These are phyloP conservation scores for Podila epigama DNA, from an alignment of 192 early-diverging fungal genomes.

Conservation along the genomic window DNA sequence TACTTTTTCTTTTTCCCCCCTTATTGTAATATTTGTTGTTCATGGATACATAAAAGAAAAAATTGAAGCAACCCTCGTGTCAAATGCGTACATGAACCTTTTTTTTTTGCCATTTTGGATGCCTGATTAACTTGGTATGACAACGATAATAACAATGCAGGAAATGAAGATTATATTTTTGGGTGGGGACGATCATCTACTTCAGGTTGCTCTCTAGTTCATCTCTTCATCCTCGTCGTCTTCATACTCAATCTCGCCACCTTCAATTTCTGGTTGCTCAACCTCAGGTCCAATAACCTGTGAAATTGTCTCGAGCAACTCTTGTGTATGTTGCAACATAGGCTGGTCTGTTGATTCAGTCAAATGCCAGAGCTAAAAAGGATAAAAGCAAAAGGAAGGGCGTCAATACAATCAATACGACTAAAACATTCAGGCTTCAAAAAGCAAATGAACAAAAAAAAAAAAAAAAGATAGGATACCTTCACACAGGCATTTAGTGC, in stretches of 20 bases:
- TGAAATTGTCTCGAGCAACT: slow-evolving; percentile 71
- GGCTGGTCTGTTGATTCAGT: slow-evolving; percentile 72
- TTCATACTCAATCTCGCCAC: slow-evolving; percentile 50
- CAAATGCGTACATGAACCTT: too few species aligned
- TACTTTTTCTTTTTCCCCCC: too few species aligned
- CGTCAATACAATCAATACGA: too few species aligned
- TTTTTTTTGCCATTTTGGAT: too few species aligned
- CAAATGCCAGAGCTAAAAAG: slow-evolving; percentile 63
- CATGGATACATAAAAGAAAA: too few species aligned
- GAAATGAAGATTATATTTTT: neutral
- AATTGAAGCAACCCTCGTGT: too few species aligned
- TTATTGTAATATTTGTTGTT: too few species aligned
- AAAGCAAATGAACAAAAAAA: slow-evolving; percentile 9
- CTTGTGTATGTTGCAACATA: slow-evolving; percentile 71
- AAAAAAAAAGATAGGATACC: slow-evolving; percentile 50
- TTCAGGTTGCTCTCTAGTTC: slow-evolving; percentile 15
- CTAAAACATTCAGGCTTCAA: too few species aligned
- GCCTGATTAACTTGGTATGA: too few species aligned
- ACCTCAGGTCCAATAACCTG: slow-evolving; percentile 59
- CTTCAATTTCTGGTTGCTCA: slow-evolving; percentile 57
- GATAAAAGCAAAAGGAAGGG: neutral
- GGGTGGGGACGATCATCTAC: neutral
- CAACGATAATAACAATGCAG: neutral
- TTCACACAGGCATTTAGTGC: slow-evolving; percentile 75
- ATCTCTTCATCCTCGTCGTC: slow-evolving; percentile 67